Conservation (phyloP, 306 rosid genomes). For the Canavalia gladiata region DNA sequence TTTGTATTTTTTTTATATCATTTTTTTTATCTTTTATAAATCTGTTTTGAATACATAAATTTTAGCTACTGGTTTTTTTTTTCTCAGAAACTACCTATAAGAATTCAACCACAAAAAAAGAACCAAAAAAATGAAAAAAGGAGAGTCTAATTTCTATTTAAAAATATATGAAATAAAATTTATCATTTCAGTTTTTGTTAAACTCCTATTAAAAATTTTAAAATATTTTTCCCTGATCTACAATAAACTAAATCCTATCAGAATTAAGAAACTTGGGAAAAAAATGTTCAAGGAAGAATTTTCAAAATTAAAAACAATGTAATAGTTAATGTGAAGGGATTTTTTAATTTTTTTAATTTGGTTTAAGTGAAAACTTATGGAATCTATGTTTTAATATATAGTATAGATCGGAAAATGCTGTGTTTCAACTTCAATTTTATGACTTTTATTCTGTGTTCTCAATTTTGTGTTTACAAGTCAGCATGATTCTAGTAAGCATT, state of each 20-base stretch:
- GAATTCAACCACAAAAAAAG: neutral
- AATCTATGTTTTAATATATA: neutral
- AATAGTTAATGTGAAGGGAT: neutral
- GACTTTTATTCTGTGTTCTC: neutral
- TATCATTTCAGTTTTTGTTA: neutral
- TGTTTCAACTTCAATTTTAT: neutral
- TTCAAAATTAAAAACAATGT: too few relatives aligned
- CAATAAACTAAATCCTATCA: neutral
- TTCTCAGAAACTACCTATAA: neutral
- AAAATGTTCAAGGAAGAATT: neutral
- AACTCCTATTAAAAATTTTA: neutral
- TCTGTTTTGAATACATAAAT: too few relatives aligned
- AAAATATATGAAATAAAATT: neutral
- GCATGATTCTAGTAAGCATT: neutral
- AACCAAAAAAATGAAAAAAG: neutral
- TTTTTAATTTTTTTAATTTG: neutral
- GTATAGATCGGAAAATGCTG: neutral
- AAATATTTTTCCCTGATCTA: neutral
- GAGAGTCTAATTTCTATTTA: neutral
- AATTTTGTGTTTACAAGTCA: slow-evolving; percentile 9
- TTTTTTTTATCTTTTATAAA: too few relatives aligned
- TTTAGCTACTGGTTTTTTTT: too few relatives aligned
- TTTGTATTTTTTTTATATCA: too few relatives aligned
- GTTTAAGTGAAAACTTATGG: neutral
- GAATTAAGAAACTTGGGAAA: neutral